Base-by-base conservation (phyloP, 2,329 filamentous ascomycete species). In the Pyricularia grisea region DNA sequence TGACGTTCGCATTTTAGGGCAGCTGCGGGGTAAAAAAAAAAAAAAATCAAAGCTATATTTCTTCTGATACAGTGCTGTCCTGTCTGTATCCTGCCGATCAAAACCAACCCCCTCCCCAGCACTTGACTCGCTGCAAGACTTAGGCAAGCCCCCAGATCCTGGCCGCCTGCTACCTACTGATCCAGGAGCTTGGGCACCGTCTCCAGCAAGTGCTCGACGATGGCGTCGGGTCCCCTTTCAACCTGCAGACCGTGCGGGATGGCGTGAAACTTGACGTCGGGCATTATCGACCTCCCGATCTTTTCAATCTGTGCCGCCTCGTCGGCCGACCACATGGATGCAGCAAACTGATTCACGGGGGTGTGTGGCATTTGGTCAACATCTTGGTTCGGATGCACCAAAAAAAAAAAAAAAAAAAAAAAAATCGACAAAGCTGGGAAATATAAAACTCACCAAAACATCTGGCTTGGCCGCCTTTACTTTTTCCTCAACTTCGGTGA, bases 231-330 rank as follows among this genome's bases (percentile, higher is more conserved):
- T 0, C 85, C 85, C 68, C 77, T 79, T 70, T 85, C 78, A 2
- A 84, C 82, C 72, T 87, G 84, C 67, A 87, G 73, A 0, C 85
- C 85, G 36, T 84, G 80, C 0, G 85, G 85, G 66, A 87, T 82
- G 0, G 83, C 83, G 73, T 85, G 80, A 0, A 81, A 84, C 74
- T 81, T 83, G 71, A 86, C 80, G 11, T 79, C 78, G 0, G 84
- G 83, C 27, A 79, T 75, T 30, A 81, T 78, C 1, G 76, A 74
- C 69, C 78, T 77, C 1, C 84, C 84, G 36, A 81, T 81, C 1
- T 74, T 72, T 28, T 80, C 76, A 30, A 86, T 85, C 70, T 80
- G 74, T 7, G 77, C 73, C 28, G 79, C 80, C 74, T 87, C 78
- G 71, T 86, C 82, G 0, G 79, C 73, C 0, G 79, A 79, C 81